Evolutionary conservation across 1,284 basidiomycete species (phyloP).

Genomic region (Sporisorium exsertum): DNA sequence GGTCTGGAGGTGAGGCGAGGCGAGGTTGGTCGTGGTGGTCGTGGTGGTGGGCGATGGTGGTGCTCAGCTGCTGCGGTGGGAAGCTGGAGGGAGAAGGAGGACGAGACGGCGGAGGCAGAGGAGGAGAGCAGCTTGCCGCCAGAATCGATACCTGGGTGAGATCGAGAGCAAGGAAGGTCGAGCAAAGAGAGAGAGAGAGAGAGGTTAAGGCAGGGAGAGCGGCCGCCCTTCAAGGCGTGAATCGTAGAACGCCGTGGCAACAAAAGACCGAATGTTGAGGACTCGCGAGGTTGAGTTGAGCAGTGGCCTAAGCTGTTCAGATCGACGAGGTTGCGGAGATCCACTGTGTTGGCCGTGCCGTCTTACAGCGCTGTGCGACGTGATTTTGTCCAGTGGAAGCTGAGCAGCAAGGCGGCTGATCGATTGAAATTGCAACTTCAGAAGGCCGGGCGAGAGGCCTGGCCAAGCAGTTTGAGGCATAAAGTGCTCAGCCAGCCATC

Average conservation of each 20-base stretch:
- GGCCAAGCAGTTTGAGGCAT: too few species aligned
- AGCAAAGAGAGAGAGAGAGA: neutral
- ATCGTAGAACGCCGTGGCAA: constrained; percentile 7
- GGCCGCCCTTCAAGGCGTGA: neutral
- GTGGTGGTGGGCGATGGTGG: neutral
- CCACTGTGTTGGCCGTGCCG: neutral
- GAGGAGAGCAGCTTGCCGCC: constrained; percentile 2
- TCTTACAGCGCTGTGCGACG: neutral
- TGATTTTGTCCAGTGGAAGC: neutral
- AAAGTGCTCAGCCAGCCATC: too few species aligned
- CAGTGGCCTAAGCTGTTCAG: neutral
- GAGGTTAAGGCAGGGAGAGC: neutral
- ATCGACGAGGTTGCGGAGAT: constrained; percentile 12
- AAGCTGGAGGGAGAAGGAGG: neutral
- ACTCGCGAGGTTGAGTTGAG: too few species aligned
- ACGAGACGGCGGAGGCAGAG: too few species aligned
- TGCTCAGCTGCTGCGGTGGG: neutral
- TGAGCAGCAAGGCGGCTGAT: neutral
- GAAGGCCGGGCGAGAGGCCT: neutral
- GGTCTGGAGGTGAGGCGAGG: neutral
- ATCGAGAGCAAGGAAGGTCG: neutral
- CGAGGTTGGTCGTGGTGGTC: neutral
- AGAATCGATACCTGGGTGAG: neutral
- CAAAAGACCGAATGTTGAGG: neutral
- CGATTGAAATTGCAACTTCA: neutral